Evolutionary conservation across 1,284 basidiomycete species (phyloP).

Genomic region (Puccinia horiana): DNA sequence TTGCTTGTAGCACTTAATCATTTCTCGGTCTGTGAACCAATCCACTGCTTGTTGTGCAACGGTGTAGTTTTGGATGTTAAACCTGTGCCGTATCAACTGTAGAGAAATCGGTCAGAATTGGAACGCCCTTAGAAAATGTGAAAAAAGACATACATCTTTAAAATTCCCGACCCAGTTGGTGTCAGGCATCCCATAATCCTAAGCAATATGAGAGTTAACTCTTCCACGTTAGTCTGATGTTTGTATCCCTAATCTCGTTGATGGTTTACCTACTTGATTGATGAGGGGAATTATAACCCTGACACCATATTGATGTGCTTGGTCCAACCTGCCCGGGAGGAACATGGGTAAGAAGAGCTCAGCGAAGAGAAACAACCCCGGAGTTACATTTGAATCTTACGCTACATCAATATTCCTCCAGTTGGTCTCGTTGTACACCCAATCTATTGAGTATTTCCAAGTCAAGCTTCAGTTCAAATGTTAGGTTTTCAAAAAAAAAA

Average conservation of each 20-base stretch:
- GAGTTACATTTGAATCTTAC: conserved; percentile 36
- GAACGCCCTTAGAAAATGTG: not conserved
- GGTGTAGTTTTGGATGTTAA: conserved; percentile 28
- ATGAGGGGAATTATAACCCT: conserved; percentile 46
- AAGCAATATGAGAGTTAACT: no score
- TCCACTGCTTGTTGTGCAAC: conserved; percentile 20
- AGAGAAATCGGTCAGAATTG: not conserved
- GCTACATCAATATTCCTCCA: conserved; percentile 38
- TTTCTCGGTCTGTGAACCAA: conserved; percentile 44
- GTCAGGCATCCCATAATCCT: conserved; percentile 35
- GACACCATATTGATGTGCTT: conserved; percentile 40
- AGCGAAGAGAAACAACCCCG: not conserved
- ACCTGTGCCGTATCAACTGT: conserved; percentile 46
- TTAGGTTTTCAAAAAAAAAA: no score
- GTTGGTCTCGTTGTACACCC: conserved; percentile 48
- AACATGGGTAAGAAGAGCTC: not conserved
- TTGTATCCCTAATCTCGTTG: not conserved
- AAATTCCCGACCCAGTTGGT: conserved; percentile 36
- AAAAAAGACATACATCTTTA: conserved; percentile 35
- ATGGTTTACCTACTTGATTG: conserved; percentile 39
- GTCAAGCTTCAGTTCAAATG: no score
- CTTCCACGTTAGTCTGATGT: not conserved
- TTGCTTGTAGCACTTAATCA: conserved; percentile 31
- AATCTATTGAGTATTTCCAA: conserved; percentile 29
- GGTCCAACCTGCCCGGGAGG: not conserved